Evolutionary conservation across 129 eudicot species (phyloP).

Genomic region (Helianthus annuus): DNA sequence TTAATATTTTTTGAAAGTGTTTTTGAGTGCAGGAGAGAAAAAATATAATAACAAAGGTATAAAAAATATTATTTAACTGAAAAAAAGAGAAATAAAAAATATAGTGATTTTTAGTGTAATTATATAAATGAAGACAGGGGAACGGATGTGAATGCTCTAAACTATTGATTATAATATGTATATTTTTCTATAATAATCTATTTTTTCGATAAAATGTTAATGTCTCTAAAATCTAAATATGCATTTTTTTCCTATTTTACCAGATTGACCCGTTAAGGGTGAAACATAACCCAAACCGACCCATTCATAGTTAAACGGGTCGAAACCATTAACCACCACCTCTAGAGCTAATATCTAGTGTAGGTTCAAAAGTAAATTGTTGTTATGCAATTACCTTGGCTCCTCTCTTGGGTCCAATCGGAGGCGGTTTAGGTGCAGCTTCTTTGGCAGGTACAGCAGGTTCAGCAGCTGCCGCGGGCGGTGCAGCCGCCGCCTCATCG

Average conservation of each 20-base stretch:
- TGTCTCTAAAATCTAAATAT: background rate
- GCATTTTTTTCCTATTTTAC: background rate
- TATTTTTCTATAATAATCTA: background rate
- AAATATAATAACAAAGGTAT: too few species aligned
- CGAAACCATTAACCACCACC: background rate
- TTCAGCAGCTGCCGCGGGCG: slow-evolving; percentile 30
- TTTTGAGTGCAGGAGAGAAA: too few species aligned
- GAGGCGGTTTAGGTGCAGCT: slow-evolving; percentile 82
- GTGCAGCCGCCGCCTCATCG: slow-evolving; percentile 53
- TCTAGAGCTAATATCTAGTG: background rate
- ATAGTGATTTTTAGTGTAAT: too few species aligned
- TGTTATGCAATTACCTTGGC: slow-evolving; percentile 50
- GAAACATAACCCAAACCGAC: background rate
- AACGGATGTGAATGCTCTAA: too few species aligned
- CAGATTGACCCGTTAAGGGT: background rate
- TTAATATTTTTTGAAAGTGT: too few species aligned
- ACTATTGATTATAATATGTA: too few species aligned
- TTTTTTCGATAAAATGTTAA: background rate
- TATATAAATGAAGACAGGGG: too few species aligned
- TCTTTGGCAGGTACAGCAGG: slow-evolving; percentile 36
- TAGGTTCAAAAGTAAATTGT: background rate
- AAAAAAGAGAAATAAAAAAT: too few species aligned
- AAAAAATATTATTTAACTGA: too few species aligned
- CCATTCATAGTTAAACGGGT: background rate
- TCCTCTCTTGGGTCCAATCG: slow-evolving; percentile 96